These are phyloP conservation scores for Alternaria arborescens DNA, from an alignment of 2,329 filamentous ascomycete species.

Conservation along the genomic window DNA sequence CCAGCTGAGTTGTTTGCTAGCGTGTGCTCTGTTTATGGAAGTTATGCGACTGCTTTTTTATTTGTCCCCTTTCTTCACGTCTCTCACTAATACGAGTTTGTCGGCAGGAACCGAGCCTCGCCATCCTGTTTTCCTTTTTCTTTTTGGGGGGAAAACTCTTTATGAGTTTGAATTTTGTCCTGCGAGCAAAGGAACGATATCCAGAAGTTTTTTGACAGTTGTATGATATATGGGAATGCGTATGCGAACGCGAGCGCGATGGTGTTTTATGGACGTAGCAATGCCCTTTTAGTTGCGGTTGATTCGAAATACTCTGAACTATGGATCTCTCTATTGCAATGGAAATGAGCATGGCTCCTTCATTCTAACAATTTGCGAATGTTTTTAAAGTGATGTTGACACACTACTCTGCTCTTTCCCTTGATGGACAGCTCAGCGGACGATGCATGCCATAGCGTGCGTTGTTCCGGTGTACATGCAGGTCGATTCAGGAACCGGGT, in stretches of 20 bases:
- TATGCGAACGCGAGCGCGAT: neutral
- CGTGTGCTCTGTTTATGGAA: no score
- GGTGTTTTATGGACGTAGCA: neutral
- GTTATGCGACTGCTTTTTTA: neutral
- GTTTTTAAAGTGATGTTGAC: no score
- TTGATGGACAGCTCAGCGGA: no score
- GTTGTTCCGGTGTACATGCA: neutral
- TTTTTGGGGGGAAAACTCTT: neutral
- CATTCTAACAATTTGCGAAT: no score
- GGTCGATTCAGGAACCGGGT: neutral
- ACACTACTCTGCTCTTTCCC: no score
- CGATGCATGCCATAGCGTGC: neutral
- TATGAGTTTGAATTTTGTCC: neutral
- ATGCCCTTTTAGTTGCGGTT: no score
- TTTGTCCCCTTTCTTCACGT: neutral
- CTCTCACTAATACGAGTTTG: slow-evolving; percentile 16
- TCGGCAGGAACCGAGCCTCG: slow-evolving; percentile 7
- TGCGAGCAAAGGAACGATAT: neutral
- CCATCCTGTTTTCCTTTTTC: neutral
- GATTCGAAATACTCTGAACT: no score
- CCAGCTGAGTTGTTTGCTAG: no score
- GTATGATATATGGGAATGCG: neutral
- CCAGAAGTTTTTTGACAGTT: neutral
- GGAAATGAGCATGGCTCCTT: neutral
- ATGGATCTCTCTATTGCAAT: neutral